Base-by-base conservation (phyloP, 139 green algal genomes). In the Coelastrella sp. region DNA sequence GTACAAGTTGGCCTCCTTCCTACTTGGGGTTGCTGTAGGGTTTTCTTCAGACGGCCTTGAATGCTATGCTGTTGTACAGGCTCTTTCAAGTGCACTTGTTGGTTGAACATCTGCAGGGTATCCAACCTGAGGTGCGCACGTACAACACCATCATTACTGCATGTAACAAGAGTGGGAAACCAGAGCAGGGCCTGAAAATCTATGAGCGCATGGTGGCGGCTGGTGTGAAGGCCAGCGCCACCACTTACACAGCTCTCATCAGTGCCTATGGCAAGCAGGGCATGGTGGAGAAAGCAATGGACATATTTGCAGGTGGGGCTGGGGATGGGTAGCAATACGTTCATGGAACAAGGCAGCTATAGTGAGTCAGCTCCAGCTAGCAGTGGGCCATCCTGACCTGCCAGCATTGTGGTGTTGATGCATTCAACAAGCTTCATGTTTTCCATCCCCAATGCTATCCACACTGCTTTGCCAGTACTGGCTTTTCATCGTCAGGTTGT, bases 101-200 rank as follows among this genome's bases (percentile, higher is more conserved):
- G 49, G 70, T 25, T 25, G 70, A 25, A 10, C n/a, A 11, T 22
- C 68, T 73, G 56, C 93, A 97, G 94, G 95, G 94, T 82, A 97
- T 97, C 56, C 94, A 97, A 85, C 95, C 96, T 7, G 96, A 98
- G 85, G 94, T 95, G 49, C 94, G 95, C 70, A 98, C 96, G 19
- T 98, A 98, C 95, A 98, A 98, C 94, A 97, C 97, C 24, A 94
- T 97, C 89, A 97, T 97, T 85, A 94, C 83, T 68, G 96, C 96
- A 27, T 97, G 94, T 92, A 96, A 95, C 88, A 96, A 95, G 87
- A 68, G 94, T 91, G 74, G 90, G 57, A 76, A 92, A 78, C 90
- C 93, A 5, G 90, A 93, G 74, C 61, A 94, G 73, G 97, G 95
- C 27, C 91, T 98, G 35, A 82, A 90, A 76, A 93, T 98, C 15